phyloP scores from a whole-genome alignment of 768 basidiomycete species.

The Mycena rosella region DNA sequence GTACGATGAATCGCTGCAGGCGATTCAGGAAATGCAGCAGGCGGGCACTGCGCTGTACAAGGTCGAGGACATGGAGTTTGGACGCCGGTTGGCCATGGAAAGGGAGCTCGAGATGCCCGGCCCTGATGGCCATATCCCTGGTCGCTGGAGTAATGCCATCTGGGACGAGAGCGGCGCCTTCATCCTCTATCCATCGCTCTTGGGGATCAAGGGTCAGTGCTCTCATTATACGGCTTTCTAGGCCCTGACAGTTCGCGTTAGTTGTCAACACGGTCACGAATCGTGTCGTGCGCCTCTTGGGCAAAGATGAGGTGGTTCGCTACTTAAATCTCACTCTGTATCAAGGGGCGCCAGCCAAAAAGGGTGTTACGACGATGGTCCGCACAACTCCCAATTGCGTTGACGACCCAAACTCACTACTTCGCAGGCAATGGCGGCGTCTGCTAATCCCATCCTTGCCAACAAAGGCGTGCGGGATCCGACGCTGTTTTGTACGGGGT shows the following conservation, averaged over 20 bases:
- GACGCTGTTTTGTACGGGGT: constrained; percentile 92
- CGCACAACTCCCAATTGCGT: constrained; percentile 40
- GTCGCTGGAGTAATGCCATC: constrained; percentile 88
- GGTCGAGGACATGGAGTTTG: constrained; percentile 99
- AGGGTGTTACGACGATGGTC: constrained; percentile 82
- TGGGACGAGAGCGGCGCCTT: constrained; percentile 99
- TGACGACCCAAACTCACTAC: constrained; percentile 20
- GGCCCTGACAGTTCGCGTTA: constrained; percentile 45
- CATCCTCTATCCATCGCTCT: constrained; percentile 90
- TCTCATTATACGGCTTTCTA: background rate
- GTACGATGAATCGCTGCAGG: constrained; percentile 94
- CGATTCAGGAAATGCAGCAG: constrained; percentile 99
- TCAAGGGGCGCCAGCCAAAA: constrained; percentile 94
- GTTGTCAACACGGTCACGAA: constrained; percentile 97
- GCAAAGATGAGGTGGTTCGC: constrained; percentile 94
- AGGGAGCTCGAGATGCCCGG: constrained; percentile 89
- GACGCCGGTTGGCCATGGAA: constrained; percentile 93
- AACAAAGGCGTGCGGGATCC: constrained; percentile 90
- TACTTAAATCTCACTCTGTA: constrained; percentile 92
- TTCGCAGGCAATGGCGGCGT: constrained; percentile 90
- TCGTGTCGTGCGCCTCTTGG: constrained; percentile 87
- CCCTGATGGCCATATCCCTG: constrained; percentile 77
- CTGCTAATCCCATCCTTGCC: constrained; percentile 93
- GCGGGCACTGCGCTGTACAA: constrained; percentile 93
- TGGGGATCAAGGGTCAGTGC: constrained; percentile 91